Conservation (phyloP, 768 basidiomycete species). For the Leccinum subgranulosum region DNA sequence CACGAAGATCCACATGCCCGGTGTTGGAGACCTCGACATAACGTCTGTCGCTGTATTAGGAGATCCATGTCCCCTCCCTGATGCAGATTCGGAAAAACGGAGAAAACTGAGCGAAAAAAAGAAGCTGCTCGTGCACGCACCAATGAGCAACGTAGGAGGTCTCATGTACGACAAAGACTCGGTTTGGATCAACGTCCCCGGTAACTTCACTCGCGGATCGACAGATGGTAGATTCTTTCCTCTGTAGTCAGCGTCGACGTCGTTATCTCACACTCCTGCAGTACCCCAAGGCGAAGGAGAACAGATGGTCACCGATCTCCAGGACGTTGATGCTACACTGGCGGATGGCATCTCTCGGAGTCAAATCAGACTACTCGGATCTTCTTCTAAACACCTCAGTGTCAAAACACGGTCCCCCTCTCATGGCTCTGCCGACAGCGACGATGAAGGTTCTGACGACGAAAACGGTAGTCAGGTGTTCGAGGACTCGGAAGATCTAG, state of each 20-base stretch:
- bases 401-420: slow-evolving; percentile 32
- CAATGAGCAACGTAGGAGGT: slow-evolving; percentile 98
- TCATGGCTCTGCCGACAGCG: slow-evolving; percentile 36
- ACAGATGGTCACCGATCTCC: slow-evolving; percentile 95
- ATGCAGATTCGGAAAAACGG: slow-evolving; percentile 85
- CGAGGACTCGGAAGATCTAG: slow-evolving; percentile 10
- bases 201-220: slow-evolving; percentile 84
- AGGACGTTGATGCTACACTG: slow-evolving; percentile 79
- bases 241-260: not conserved
- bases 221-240: slow-evolving; percentile 47
- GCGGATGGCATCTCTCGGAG: slow-evolving; percentile 80
- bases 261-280: slow-evolving; percentile 17
- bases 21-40: slow-evolving; percentile 86
- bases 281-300: slow-evolving; percentile 90
- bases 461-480: slow-evolving; percentile 16
- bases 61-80: slow-evolving; percentile 96
- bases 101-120: slow-evolving; percentile 94
- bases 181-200: slow-evolving; percentile 96
- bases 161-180: slow-evolving; percentile 98
- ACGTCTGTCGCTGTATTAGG: slow-evolving; percentile 68
- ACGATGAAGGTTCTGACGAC: slow-evolving; percentile 27
- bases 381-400: slow-evolving; percentile 70
- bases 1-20: slow-evolving; percentile 90
- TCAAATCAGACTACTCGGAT: slow-evolving; percentile 79
- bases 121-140: slow-evolving; percentile 88